phyloP scores from a whole-genome alignment of 1,139 yeast species.

The Yamadazyma spencermartinsiae region DNA sequence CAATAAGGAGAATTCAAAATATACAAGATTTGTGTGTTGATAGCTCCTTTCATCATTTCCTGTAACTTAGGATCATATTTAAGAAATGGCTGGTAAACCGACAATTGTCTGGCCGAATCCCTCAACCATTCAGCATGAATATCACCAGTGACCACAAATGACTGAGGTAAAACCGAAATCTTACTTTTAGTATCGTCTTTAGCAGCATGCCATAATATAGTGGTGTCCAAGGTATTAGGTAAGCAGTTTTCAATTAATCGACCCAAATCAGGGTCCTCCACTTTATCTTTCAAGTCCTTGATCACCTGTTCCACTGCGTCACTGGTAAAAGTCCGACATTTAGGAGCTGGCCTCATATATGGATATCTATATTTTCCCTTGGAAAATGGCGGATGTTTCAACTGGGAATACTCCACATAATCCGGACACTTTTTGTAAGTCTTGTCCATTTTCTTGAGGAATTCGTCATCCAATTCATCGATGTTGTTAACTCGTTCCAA shows the following conservation, averaged over 20 bases:
- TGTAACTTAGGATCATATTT: slow-evolving; percentile 50
- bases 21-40: slow-evolving; percentile 72
- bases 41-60: slow-evolving; percentile 70
- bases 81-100: slow-evolving; percentile 69
- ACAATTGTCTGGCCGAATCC: slow-evolving; percentile 81
- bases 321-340: slow-evolving; percentile 74
- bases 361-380: slow-evolving; percentile 55
- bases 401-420: slow-evolving; percentile 41
- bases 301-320: slow-evolving; percentile 64
- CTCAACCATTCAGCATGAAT: slow-evolving; percentile 89
- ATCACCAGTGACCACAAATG: slow-evolving; percentile 85
- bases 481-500: not conserved
- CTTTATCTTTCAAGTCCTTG: slow-evolving; percentile 47
- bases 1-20: slow-evolving; percentile 72
- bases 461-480: slow-evolving; percentile 10
- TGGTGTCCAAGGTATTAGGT: slow-evolving; percentile 88
- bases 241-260: slow-evolving; percentile 77
- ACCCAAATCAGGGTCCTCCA: slow-evolving; percentile 66
- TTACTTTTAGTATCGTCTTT: slow-evolving; percentile 11
- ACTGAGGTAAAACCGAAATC: slow-evolving; percentile 22
- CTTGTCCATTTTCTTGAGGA: slow-evolving; percentile 22
- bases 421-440: slow-evolving; percentile 35
- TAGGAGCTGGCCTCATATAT: slow-evolving; percentile 69
- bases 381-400: slow-evolving; percentile 50
- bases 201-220: slow-evolving; percentile 67